Percentiles rank a stretch among this genome's conserved stretches.
Evolutionary conservation across 208 protist genomes (phyloP).

Genomic region (Sergeia podlipaevii): DNA sequence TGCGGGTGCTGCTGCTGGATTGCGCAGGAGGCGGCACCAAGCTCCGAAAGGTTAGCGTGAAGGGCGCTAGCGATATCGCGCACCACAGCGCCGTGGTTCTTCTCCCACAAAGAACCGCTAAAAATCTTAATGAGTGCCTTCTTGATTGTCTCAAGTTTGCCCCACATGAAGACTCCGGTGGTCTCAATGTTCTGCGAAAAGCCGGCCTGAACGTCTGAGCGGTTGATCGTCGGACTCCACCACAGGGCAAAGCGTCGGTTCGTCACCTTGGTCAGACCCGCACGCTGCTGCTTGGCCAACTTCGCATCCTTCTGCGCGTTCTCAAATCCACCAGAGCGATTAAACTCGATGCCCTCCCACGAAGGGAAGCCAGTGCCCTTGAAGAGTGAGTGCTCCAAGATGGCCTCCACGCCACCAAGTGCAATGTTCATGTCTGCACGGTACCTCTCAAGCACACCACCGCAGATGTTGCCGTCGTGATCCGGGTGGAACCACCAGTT

Average conservation of each 20-base stretch:
- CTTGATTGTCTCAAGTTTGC: constrained; percentile 99
- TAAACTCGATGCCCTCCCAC: constrained; percentile 99
- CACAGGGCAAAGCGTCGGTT: constrained; percentile 99
- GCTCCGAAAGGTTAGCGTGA: constrained; percentile 98
- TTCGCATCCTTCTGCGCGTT: constrained; percentile 99
- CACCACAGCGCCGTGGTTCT: constrained; percentile 99
- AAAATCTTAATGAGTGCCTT: constrained; percentile 99
- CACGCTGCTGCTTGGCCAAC: constrained; percentile 99
- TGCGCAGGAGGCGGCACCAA: constrained; percentile 97
- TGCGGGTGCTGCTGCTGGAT: constrained; percentile 98
- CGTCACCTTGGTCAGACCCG: constrained; percentile 99
- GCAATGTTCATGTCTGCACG: constrained; percentile 99
- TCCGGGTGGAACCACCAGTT: constrained; percentile 99
- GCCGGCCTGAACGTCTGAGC: constrained; percentile 99
- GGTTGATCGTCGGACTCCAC: constrained; percentile 99
- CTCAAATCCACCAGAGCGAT: constrained; percentile 98
- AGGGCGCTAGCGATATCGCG: constrained; percentile 98
- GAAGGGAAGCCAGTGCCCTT: constrained; percentile 99
- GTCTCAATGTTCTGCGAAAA: constrained; percentile 99
- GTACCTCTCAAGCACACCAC: constrained; percentile 99
- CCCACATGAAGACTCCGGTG: constrained; percentile 99
- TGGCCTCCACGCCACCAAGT: constrained; percentile 99
- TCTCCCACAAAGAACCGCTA: constrained; percentile 99
- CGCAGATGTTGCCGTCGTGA: constrained; percentile 99
- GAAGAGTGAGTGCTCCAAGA: constrained; percentile 99